Base-by-base conservation (phyloP, 2,329 filamentous ascomycete species). In the Penicillium sp. region DNA sequence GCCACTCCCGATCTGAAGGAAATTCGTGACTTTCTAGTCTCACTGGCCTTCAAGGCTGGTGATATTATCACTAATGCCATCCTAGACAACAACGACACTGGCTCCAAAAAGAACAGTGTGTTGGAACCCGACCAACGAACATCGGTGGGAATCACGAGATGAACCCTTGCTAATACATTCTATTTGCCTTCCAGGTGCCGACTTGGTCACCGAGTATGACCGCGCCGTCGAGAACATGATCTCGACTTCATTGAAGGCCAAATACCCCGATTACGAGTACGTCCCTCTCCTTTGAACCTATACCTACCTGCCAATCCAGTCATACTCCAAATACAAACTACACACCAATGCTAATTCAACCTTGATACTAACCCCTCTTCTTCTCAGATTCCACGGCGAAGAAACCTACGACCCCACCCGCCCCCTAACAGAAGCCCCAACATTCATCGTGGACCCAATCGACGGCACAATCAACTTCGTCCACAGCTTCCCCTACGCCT, bases 401-500 rank as follows among this genome's bases (percentile, higher is more conserved):
- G 86, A 88, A 70, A 88, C 86, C 2, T 88, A 88, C 75, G 77
- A 83, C 53, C 82, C 84, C 1, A 81, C 83, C 33, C 79, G 79
- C 67, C 77, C 72, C n/a, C 78, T 89, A 50, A 84, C 81, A 0
- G 61, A 79, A 26, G 77, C 76, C 1, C 86, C 86, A 3, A 88
- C 86, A 3, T 88, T 89, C 76, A 80, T 88, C 61, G 82, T 86
- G 63, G 87, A 89, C 70, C 86, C 87, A 5, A 88, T 89, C 55
- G 87, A 89, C 73, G 87, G 87, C 55, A 89, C 86, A 3, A 85
- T 85, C 28, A 89, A 89, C 75, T 88, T 89, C 66, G 84, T 88
- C n/a, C 87, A 89, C 72, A 79, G 80, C 24, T 82, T 86, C 70
- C 84, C 84, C 1, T 86, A 85, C 70, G 82, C 86, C 33, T 83